A percentile compares a stretch with the other conserved stretches of the same genome.
phyloP scores from a whole-genome alignment of 345 rosid species.

The Heritiera fomes region DNA sequence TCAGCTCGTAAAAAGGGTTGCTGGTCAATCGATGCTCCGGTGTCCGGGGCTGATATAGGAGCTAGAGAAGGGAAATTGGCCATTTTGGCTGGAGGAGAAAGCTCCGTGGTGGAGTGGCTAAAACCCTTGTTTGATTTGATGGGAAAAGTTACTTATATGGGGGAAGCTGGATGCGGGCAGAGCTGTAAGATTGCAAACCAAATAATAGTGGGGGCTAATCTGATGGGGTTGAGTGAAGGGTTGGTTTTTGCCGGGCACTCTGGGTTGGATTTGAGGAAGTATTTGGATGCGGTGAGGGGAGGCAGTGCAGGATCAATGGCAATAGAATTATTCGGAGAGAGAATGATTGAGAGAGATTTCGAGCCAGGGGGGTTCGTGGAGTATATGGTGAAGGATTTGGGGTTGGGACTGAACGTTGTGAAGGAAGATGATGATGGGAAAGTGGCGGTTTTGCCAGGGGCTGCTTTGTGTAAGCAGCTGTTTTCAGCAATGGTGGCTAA shows the following conservation, averaged over 20 bases:
- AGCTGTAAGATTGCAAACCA: conserved; percentile 81
- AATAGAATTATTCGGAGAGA: conserved; percentile 71
- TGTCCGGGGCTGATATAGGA: conserved; percentile 71
- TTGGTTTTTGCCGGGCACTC: conserved; percentile 65
- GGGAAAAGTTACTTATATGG: conserved; percentile 67
- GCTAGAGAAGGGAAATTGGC: conserved; percentile 68
- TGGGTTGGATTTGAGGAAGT: conserved; percentile 55
- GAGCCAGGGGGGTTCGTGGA: conserved; percentile 72
- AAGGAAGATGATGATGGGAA: conserved; percentile 47
- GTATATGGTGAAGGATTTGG: conserved; percentile 87
- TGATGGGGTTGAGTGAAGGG: conserved; percentile 78
- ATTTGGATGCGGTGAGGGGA: conserved; percentile 48
- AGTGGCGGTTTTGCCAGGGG: conserved; percentile 56
- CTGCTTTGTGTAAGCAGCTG: conserved; percentile 74
- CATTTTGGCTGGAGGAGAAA: conserved; percentile 71
- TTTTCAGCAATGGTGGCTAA: conserved; percentile 80
- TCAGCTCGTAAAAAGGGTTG: conserved; percentile 50
- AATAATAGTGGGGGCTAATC: conserved; percentile 64
- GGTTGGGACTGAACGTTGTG: conserved; percentile 63
- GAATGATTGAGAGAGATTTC: conserved; percentile 63
- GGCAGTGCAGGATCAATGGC: conserved; percentile 71
- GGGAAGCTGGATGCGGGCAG: conserved; percentile 75
- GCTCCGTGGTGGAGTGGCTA: conserved; percentile 57
- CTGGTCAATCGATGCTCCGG: conserved; percentile 79
- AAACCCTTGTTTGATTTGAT: conserved; percentile 51